Evolutionary conservation across 495 filamentous ascomycete genomes (phyloP), one percentile per base, ranked within the genome.

Genomic region (Cenococcum geophilum): DNA sequence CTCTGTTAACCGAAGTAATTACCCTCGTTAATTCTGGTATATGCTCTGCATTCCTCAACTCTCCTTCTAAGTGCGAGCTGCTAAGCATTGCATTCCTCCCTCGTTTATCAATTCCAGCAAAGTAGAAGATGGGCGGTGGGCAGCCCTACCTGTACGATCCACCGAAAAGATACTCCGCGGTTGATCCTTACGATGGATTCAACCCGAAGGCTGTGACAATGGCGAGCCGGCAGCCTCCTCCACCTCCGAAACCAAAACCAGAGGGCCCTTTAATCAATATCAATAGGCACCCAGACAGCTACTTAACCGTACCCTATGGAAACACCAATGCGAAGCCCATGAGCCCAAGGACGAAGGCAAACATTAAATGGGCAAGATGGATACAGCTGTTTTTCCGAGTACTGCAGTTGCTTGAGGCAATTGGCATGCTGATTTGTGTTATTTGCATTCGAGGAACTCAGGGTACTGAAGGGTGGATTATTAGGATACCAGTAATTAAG

Each of bases 181-280:
- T 71, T 61, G 79, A 79, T 56, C 79, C 77, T 21, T 79, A 76
- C 36, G 77, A 87, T 36, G 68, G 72, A 0, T 96, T 93, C 75
- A 88, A 96, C 68, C 91, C 91, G 14, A 93, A 89, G 68, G 86
- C 86, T 57, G 82, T 87, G 36, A 89, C 89, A 9, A 79, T 87
- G 71, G 86, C 88, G 59, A 90, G 86, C 72, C 84, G 76, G 67
- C 74, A 80, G 62, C 78, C 76, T 27, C 77, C 75, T 16, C 78
- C 80, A 61, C 70, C 73, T 12, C 78, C 76, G 12, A 83, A 79
- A 58, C 76, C 79, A n/a, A 87, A 87, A 78, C 78, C 75, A 34
- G 79, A 87, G 27, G 90, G 88, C 0, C 90, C 89, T 21, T 72
- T 92, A 70, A 77, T 96, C 58, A 79, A 86, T 61, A 81, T 93